Evolutionary conservation across 148 eudicot species (phyloP), one percentile per base, ranked within the genome.

Genomic region (Diospyros lotus): DNA sequence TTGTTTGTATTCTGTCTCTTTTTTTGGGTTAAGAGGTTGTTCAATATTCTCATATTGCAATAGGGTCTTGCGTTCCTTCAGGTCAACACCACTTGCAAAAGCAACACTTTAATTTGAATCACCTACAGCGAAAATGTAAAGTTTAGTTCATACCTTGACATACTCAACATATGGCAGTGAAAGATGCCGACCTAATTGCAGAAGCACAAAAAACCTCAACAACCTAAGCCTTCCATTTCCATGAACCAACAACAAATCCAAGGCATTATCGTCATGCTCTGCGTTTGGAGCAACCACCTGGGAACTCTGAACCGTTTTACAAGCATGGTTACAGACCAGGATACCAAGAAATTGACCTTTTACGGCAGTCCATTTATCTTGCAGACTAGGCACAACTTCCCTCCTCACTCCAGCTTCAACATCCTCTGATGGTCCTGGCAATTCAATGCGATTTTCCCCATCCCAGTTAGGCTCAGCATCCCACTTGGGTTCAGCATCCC

Each of bases 401-500:
- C 64, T 83, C 71, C 58, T 73, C 48, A 40, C 74, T 53, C 75
- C 86, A 58, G 60, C 73, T 61, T 74, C 87, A 69, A 80, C 84
- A 48, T 86, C 94, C 73, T 84, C 84, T 4, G 82, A 76, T 18
- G 92, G 96, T 11, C 90, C 99, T 1, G 97, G 94, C 81, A 95
- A 81, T 78, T 95, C 97, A 71, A 95, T 89, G 18, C 89, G 94
- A 74, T 92, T 87, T 75, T 95, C 99, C 68, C 83, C 86, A 72
- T 81, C 80, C 97, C 94, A 92, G 73, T 87, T 75, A 62, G 91
- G 93, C 82, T 92, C 99, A 9, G 79, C 72, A 72, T 95, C 97
- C 99, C 99, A 95, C 82, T 90, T 92, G 1, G 99, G 99, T 73
- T 93, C 99, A 69, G 94, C 84, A 82, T 92, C 99, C 96, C 97